Conservation (phyloP, 306 rosid species). For the Castanea mollissima region DNA sequence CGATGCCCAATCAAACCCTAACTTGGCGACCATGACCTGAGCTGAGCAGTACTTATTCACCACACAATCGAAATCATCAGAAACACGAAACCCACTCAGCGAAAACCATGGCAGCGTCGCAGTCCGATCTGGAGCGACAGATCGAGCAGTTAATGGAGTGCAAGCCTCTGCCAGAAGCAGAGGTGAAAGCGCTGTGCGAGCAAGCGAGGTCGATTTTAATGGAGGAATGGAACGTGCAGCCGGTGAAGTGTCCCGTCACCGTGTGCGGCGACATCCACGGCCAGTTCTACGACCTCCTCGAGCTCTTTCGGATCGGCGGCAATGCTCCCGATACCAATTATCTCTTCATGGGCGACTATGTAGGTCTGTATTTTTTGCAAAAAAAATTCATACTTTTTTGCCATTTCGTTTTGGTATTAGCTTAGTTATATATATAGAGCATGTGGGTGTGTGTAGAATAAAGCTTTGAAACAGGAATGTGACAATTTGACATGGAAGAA, state of each 20-base stretch:
- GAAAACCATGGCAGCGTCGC: constrained; percentile 73
- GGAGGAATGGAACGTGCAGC: constrained; percentile 98
- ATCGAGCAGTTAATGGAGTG: constrained; percentile 97
- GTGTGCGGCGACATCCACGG: constrained; percentile 97
- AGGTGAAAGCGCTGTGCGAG: constrained; percentile 88
- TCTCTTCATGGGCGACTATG: constrained; percentile 97
- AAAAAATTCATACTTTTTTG: neutral
- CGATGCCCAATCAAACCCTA: too few species aligned
- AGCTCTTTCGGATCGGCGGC: constrained; percentile 96
- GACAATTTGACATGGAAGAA: too few species aligned
- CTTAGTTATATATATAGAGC: neutral
- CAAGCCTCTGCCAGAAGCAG: constrained; percentile 91
- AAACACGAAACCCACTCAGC: too few species aligned
- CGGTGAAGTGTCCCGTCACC: constrained; percentile 97
- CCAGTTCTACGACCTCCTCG: constrained; percentile 96
- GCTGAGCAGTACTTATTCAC: too few species aligned
- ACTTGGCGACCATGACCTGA: too few species aligned
- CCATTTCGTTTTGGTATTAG: neutral
- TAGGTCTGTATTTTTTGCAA: constrained; percentile 48
- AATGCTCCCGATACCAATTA: constrained; percentile 91
- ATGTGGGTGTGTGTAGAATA: too few species aligned
- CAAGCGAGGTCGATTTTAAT: constrained; percentile 91
- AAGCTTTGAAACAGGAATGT: too few species aligned
- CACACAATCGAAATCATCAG: too few species aligned
- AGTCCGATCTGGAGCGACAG: constrained; percentile 99